A percentile compares a stretch with the other conserved stretches of the same genome.
Evolutionary conservation across 345 rosid genomes (phyloP).

Genomic region (Streptanthus diversifolius): DNA sequence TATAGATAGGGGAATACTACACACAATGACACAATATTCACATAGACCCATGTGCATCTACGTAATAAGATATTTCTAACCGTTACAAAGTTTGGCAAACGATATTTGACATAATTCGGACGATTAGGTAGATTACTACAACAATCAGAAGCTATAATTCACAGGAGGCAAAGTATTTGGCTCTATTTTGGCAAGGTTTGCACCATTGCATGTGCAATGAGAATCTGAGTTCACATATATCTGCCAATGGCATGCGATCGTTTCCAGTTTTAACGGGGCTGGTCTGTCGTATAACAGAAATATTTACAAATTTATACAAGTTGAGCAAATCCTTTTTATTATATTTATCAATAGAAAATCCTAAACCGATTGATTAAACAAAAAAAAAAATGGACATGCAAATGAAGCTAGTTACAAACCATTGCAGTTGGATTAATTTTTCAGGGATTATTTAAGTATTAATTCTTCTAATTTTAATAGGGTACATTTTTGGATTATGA

Average conservation of each 20-base stretch:
- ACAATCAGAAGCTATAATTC: neutral
- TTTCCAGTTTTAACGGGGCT: neutral
- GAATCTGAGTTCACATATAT: neutral
- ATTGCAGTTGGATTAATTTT: neutral
- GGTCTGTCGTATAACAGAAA: neutral
- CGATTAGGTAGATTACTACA: neutral
- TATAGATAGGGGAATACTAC: neutral
- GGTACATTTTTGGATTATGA: neutral
- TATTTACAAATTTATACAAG: neutral
- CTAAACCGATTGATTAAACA: neutral
- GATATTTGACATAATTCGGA: neutral
- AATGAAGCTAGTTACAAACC: neutral
- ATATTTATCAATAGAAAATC: neutral
- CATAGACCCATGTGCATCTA: constrained; percentile 16
- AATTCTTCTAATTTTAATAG: neutral
- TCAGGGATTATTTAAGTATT: neutral
- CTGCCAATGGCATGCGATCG: neutral
- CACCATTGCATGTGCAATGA: constrained; percentile 6
- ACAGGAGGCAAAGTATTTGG: neutral
- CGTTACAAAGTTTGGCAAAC: constrained; percentile 19
- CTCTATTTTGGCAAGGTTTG: neutral
- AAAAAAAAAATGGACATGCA: neutral
- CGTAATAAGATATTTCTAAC: neutral
- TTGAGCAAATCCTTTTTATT: neutral
- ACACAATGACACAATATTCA: neutral